These are phyloP conservation scores for Parascedosporium putredinis DNA, from an alignment of 2,329 filamentous ascomycete species.

Conservation along the genomic window DNA sequence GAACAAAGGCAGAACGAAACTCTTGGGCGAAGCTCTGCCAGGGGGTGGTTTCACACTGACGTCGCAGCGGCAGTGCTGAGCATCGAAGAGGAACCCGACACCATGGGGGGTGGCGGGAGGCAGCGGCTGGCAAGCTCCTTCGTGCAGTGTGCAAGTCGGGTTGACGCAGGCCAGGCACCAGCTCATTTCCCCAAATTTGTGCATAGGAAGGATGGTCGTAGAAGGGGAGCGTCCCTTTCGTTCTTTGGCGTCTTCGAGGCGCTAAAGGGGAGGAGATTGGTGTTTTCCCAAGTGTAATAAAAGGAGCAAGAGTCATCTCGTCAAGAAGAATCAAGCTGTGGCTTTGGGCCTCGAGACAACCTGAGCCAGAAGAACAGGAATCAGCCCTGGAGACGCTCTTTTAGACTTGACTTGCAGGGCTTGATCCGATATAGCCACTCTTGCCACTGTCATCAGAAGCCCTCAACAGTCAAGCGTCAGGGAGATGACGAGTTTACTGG, in stretches of 20 bases:
- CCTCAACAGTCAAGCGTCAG: too few relatives aligned
- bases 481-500: too few relatives aligned
- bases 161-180: background rate
- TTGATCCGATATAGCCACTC: too few relatives aligned
- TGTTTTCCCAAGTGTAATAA: background rate
- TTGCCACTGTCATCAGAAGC: too few relatives aligned
- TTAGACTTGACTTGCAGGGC: too few relatives aligned
- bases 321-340: too few relatives aligned
- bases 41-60: background rate
- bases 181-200: background rate
- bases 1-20: too few relatives aligned
- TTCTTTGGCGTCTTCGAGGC: background rate
- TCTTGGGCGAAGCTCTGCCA: background rate
- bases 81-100: background rate
- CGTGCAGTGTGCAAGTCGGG: too few relatives aligned
- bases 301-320: background rate
- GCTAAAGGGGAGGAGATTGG: background rate
- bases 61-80: conserved; percentile 1
- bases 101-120: background rate
- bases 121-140: background rate
- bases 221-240: background rate
- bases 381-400: too few relatives aligned
- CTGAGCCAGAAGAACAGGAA: too few relatives aligned
- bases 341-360: too few relatives aligned
- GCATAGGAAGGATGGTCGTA: background rate